Evolutionary conservation across 768 basidiomycete genomes (phyloP).

Genomic region (Daedaleopsis sinensis): DNA sequence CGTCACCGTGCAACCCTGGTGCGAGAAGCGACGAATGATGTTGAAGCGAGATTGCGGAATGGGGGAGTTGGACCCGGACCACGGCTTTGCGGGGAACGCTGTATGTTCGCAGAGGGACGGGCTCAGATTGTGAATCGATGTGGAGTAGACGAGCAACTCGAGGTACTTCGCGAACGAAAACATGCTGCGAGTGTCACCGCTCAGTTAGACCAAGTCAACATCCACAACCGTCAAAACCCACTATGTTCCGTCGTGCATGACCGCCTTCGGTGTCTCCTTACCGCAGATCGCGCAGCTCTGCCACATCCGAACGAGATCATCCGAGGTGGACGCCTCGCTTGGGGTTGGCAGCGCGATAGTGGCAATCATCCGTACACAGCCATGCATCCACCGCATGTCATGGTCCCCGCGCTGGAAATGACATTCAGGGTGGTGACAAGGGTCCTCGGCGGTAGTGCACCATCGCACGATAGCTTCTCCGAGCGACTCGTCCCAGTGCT

Average conservation of each 20-base stretch:
- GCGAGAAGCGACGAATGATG: conserved; percentile 45
- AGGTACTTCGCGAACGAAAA: conserved; percentile 34
- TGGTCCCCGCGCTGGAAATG: conserved; percentile 42
- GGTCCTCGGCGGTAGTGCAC: conserved; percentile 33
- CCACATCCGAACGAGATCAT: conserved; percentile 31
- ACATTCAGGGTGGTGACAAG: conserved; percentile 39
- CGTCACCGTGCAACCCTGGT: conserved; percentile 40
- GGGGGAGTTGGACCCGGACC: conserved; percentile 25
- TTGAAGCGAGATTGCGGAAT: conserved; percentile 38
- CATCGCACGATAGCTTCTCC: conserved; percentile 46
- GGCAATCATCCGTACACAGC: conserved; percentile 33
- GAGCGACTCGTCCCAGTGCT: conserved; percentile 35
- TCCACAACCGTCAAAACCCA: conserved; percentile 11
- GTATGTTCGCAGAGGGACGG: conserved; percentile 31
- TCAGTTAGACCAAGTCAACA: background rate
- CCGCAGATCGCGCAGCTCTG: conserved; percentile 33
- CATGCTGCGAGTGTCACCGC: conserved; percentile 17
- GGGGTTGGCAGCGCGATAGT: conserved; percentile 11
- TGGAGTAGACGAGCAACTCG: conserved; percentile 32
- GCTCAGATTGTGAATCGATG: conserved; percentile 15
- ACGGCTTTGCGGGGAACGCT: conserved; percentile 16
- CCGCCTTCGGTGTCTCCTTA: conserved; percentile 23
- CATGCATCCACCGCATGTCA: conserved; percentile 46
- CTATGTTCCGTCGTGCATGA: conserved; percentile 35
- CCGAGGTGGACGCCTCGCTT: conserved; percentile 1